Percentiles rank a stretch among this genome's conserved stretches.
These are phyloP conservation scores for Globisporangium orthogonon DNA, from an alignment of 352 stramenopile genomes.

Conservation along the genomic window DNA sequence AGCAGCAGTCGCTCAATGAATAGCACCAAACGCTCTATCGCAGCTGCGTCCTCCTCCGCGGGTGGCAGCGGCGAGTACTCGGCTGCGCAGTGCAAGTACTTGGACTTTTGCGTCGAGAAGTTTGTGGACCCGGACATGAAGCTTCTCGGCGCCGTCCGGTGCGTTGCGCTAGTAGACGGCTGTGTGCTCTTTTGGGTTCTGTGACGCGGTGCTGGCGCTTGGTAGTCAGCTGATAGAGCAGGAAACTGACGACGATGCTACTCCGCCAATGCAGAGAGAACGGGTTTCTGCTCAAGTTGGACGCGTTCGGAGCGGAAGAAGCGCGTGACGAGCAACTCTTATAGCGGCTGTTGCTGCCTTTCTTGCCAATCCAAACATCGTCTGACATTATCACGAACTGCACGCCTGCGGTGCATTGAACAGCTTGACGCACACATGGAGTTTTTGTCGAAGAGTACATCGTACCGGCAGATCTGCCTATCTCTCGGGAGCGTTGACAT, in stretches of 20 bases:
- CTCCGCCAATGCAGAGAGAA: conserved; percentile 8
- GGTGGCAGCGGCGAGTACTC: conserved; percentile 15
- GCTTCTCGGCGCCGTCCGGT: conserved; percentile 33
- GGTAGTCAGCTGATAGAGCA: background rate
- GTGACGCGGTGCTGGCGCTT: background rate
- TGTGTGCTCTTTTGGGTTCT: background rate
- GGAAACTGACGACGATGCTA: background rate
- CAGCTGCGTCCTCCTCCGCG: background rate
- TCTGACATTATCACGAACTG: background rate
- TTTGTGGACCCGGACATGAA: conserved; percentile 38
- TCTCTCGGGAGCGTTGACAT: conserved; percentile 42
- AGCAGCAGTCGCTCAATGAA: conserved; percentile 1
- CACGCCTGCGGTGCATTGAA: background rate
- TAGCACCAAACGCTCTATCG: background rate
- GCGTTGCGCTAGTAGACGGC: background rate
- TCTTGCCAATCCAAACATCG: background rate
- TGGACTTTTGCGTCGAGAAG: conserved; percentile 51
- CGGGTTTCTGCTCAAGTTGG: conserved; percentile 40
- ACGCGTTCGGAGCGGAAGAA: conserved; percentile 45
- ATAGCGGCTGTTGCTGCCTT: background rate
- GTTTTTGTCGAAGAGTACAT: conserved; percentile 30
- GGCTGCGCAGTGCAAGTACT: conserved; percentile 42
- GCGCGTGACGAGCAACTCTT: conserved; percentile 11
- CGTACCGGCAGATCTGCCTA: conserved; percentile 31
- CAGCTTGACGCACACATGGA: conserved; percentile 45